phyloP scores from a whole-genome alignment of 768 basidiomycete genomes.

The Megacollybia marginata region DNA sequence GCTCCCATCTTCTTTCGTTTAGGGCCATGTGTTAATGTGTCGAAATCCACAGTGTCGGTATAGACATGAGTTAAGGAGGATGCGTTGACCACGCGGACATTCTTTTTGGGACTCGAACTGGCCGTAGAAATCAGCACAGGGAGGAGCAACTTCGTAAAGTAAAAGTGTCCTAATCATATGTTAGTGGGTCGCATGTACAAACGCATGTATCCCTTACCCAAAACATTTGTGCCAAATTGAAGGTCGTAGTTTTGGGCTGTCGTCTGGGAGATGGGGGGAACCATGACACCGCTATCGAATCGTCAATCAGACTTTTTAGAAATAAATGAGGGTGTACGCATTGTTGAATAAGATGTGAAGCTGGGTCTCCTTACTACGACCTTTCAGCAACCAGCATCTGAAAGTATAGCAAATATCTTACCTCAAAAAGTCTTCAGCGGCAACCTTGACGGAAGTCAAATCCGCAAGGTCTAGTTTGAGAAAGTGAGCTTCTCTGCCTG shows the following conservation, averaged over 20 bases:
- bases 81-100: slow-evolving; percentile 24
- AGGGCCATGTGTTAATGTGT: slow-evolving; percentile 19
- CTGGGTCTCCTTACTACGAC: slow-evolving; percentile 8
- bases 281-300: slow-evolving; percentile 15
- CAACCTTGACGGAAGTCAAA: slow-evolving; percentile 19
- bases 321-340: slow-evolving; percentile 6
- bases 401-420: slow-evolving; percentile 1
- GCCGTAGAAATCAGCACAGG: slow-evolving; percentile 16
- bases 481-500: slow-evolving; percentile 16
- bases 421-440: slow-evolving; percentile 22
- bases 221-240: slow-evolving; percentile 25
- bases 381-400: neutral
- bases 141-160: slow-evolving; percentile 17
- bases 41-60: slow-evolving; percentile 14
- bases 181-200: neutral
- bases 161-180: slow-evolving; percentile 8
- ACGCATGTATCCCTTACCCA: slow-evolving; percentile 6
- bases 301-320: neutral
- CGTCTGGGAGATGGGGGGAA: slow-evolving; percentile 11
- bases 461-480: slow-evolving; percentile 25
- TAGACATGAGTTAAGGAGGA: slow-evolving; percentile 12
- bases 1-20: slow-evolving; percentile 11
- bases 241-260: slow-evolving; percentile 23
- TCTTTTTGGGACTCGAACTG: slow-evolving; percentile 12
- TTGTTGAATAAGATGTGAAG: slow-evolving; percentile 20